phyloP scores from a whole-genome alignment of 257 asterid genomes.

The Capsicum chinense region DNA sequence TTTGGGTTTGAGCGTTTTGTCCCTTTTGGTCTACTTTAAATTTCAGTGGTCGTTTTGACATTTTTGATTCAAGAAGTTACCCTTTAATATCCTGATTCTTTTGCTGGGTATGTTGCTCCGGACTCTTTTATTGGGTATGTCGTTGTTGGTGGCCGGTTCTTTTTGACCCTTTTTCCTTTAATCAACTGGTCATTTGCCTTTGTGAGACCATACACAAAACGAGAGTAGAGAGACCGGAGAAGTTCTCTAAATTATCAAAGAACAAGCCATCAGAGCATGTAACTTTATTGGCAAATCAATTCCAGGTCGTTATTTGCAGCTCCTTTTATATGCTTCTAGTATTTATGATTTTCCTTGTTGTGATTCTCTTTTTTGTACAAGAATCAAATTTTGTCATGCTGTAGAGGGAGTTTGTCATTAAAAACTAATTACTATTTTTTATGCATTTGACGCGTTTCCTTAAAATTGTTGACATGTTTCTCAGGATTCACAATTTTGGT shows the following conservation, averaged over 20 bases:
- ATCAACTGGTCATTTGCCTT: too few species aligned
- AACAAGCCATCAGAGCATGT: neutral
- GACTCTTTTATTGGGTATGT: too few species aligned
- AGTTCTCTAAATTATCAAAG: neutral
- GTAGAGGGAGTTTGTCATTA: neutral
- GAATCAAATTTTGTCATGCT: neutral
- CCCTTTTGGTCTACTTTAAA: too few species aligned
- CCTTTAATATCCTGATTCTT: too few species aligned
- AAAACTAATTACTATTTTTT: neutral
- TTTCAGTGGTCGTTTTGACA: too few species aligned
- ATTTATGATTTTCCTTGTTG: neutral
- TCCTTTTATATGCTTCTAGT: neutral
- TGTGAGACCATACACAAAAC: neutral
- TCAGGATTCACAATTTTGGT: neutral
- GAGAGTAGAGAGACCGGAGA: too few species aligned
- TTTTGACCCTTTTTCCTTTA: too few species aligned
- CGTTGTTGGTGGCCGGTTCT: too few species aligned
- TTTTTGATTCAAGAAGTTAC: too few species aligned
- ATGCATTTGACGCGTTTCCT: neutral
- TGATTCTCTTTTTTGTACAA: neutral
- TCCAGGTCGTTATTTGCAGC: neutral
- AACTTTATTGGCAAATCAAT: neutral
- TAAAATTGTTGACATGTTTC: conserved; percentile 12
- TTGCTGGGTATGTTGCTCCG: too few species aligned
- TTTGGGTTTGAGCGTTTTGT: too few species aligned